Evolutionary conservation across 2,329 filamentous ascomycete genomes (phyloP).

Genomic region (Fusarium illudens): DNA sequence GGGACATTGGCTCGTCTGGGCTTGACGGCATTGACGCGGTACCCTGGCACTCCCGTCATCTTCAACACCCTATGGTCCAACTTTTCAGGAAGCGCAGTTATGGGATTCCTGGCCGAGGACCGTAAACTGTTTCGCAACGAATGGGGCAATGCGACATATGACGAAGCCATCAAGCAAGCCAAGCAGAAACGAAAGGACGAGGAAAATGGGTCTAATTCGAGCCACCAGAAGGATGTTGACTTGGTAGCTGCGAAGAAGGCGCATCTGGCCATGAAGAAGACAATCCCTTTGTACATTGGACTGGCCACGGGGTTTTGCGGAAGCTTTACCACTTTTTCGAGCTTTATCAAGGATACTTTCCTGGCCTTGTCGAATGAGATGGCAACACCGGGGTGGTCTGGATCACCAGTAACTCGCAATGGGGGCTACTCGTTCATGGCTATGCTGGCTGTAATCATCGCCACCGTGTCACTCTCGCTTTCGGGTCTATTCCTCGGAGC

Average conservation of each 20-base stretch:
- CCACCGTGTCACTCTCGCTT: constrained; percentile 75
- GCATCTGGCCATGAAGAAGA: constrained; percentile 77
- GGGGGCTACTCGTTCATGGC: constrained; percentile 87
- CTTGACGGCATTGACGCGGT: constrained; percentile 79
- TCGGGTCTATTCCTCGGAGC: constrained; percentile 75
- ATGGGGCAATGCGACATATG: constrained; percentile 61
- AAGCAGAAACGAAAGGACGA: constrained; percentile 49
- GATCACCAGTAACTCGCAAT: constrained; percentile 60
- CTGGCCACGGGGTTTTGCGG: constrained; percentile 89
- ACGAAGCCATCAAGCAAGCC: constrained; percentile 46
- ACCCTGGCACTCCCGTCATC: constrained; percentile 77
- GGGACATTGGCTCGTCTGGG: constrained; percentile 87
- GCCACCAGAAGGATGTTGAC: constrained; percentile 41
- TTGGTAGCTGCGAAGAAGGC: constrained; percentile 61
- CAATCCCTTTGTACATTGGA: constrained; percentile 86
- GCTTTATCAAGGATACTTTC: constrained; percentile 83
- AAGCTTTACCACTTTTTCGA: constrained; percentile 89
- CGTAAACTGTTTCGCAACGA: constrained; percentile 75
- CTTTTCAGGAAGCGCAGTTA: constrained; percentile 78
- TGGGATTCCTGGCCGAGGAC: constrained; percentile 89
- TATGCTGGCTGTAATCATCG: constrained; percentile 75
- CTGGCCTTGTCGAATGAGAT: constrained; percentile 81
- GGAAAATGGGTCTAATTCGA: constrained; percentile 44
- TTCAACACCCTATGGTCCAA: constrained; percentile 89
- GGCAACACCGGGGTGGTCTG: constrained; percentile 48